Evolutionary conservation across 257 asterid species (phyloP).

Genomic region (Leonotis leonurus): DNA sequence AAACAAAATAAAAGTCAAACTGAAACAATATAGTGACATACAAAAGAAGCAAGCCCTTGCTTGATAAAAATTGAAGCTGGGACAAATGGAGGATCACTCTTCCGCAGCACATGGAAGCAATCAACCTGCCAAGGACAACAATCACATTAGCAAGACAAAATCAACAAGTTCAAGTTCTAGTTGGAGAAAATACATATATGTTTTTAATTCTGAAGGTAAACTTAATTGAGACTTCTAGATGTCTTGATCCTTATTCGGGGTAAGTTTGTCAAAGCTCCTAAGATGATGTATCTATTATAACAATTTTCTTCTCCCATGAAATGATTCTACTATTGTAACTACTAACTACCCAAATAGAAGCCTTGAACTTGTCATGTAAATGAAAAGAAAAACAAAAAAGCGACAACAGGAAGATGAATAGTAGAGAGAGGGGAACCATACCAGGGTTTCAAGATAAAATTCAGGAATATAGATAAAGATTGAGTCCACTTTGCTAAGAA

Average conservation of each 20-base stretch:
- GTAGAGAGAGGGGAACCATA: constrained; percentile 27
- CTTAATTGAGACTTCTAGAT: neutral
- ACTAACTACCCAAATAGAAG: constrained; percentile 6
- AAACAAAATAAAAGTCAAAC: too few species aligned
- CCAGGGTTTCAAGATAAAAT: constrained; percentile 91
- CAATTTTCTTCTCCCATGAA: neutral
- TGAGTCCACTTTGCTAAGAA: constrained; percentile 74
- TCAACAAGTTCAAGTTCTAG: constrained; percentile 1
- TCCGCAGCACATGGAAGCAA: constrained; percentile 87
- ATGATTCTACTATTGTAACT: too few species aligned
- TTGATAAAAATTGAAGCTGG: constrained; percentile 71
- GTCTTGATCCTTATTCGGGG: neutral
- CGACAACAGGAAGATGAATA: too few species aligned
- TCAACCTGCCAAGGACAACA: constrained; percentile 64
- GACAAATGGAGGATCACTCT: constrained; percentile 92
- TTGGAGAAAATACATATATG: neutral
- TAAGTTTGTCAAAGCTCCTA: neutral
- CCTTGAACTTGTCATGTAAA: neutral
- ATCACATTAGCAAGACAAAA: constrained; percentile 1
- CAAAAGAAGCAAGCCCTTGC: constrained; percentile 87
- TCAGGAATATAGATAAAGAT: constrained; percentile 77
- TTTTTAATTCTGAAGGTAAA: too few species aligned
- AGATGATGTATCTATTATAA: neutral
- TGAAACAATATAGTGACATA: constrained; percentile 29
- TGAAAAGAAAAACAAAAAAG: neutral